These are phyloP conservation scores for Candida jianshihensis DNA, from an alignment of 805 yeast genomes.

Conservation along the genomic window DNA sequence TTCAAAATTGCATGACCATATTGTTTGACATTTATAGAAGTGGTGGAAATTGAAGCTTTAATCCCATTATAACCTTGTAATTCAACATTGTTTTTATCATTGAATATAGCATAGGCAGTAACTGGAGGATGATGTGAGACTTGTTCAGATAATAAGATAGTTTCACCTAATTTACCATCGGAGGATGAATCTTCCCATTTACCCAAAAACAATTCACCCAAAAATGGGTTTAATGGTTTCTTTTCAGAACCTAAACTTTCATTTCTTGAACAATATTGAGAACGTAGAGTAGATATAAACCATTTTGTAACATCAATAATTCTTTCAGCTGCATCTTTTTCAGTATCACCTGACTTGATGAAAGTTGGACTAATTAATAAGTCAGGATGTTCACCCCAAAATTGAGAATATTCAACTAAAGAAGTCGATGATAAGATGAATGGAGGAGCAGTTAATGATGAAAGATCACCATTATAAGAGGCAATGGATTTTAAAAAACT, in stretches of 20 bases:
- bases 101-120: conserved; percentile 83
- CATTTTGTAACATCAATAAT: conserved; percentile 79
- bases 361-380: conserved; percentile 67
- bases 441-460: conserved; percentile 95
- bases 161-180: conserved; percentile 58
- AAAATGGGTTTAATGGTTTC: conserved; percentile 93
- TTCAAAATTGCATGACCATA: conserved; percentile 82
- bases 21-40: conserved; percentile 82
- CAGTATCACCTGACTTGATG: conserved; percentile 31
- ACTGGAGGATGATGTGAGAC: conserved; percentile 97
- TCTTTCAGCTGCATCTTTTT: conserved; percentile 54
- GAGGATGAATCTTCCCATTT: conserved; percentile 60
- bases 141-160: conserved; percentile 80
- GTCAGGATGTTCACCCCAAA: conserved; percentile 93
- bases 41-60: conserved; percentile 73
- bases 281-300: conserved; percentile 86
- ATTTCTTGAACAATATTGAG: conserved; percentile 89
- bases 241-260: conserved; percentile 93
- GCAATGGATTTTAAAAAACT: conserved; percentile 87
- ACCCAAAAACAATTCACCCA: conserved; percentile 92
- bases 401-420: conserved; percentile 84
- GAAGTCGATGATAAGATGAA: conserved; percentile 90
- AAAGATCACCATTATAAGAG: conserved; percentile 87
- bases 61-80: conserved; percentile 89
- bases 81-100: conserved; percentile 59